Conservation (phyloP, 768 basidiomycete species). For the Cyclocybe cylindracea region DNA sequence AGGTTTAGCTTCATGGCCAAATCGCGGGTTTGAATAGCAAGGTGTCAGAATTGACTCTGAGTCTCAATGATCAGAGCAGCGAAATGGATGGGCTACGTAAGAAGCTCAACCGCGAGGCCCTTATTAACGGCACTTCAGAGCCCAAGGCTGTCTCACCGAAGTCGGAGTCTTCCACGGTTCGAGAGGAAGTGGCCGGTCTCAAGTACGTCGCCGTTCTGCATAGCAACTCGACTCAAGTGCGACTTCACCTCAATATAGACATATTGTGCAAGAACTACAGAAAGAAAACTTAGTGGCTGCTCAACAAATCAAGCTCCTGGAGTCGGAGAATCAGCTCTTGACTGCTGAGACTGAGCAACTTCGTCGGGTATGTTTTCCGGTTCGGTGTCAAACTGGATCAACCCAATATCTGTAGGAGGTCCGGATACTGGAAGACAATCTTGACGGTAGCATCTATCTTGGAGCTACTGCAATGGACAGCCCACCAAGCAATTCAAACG, state of each 20-base stretch:
- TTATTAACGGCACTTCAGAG: slow-evolving; percentile 23
- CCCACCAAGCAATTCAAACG: slow-evolving; percentile 18
- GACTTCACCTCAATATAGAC: slow-evolving; percentile 41
- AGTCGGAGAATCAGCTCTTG: slow-evolving; percentile 75
- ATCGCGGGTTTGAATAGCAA: slow-evolving; percentile 27
- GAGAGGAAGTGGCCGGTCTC: slow-evolving; percentile 79
- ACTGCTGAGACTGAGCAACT: slow-evolving; percentile 69
- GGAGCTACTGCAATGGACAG: slow-evolving; percentile 45
- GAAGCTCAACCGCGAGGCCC: slow-evolving; percentile 58
- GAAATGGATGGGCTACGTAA: slow-evolving; percentile 63
- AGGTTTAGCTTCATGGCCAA: slow-evolving; percentile 25
- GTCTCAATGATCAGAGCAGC: slow-evolving; percentile 33
- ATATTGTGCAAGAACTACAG: slow-evolving; percentile 87
- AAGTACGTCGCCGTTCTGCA: slow-evolving; percentile 50
- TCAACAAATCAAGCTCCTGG: slow-evolving; percentile 70
- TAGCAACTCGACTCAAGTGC: neutral
- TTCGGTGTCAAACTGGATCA: neutral
- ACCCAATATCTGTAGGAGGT: slow-evolving; percentile 55
- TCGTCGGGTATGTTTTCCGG: slow-evolving; percentile 53
- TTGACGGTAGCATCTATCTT: slow-evolving; percentile 56
- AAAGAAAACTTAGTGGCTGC: slow-evolving; percentile 68
- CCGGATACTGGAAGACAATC: slow-evolving; percentile 72
- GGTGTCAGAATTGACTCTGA: slow-evolving; percentile 27
- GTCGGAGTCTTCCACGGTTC: slow-evolving; percentile 25
- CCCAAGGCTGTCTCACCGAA: no score